Base-by-base conservation (phyloP, 2,329 filamentous ascomycete genomes). In the Microdochium nivale region DNA sequence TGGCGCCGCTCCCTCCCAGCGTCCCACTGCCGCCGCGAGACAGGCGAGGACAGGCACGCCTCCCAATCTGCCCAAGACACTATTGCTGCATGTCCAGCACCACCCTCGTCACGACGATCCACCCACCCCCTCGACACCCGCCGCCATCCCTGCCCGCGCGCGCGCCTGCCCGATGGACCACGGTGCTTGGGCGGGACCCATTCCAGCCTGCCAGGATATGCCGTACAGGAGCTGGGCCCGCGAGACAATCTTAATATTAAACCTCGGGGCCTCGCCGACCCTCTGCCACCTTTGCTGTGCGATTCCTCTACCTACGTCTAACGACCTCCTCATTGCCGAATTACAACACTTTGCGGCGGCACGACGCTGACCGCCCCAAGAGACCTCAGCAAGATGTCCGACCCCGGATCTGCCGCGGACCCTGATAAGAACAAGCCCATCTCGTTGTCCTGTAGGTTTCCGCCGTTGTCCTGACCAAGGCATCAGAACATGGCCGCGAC, bases 401-500 rank as follows among this genome's bases (percentile, higher is more conserved):
- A n/a, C 35, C 35, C 21, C 7, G 27, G 27, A 11, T 30, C 27
- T 30, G 11, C 5, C 27, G 27, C 27, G 27, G 11, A 5, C 27
- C 5, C 27, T 5, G 27, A 30, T 5, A 30, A 30, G 27, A 23
- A 43, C 14, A 5, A 43, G 35, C 35, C 35, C 21, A 14, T 23
- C 5, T 43, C 35, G 35, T n/a, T 43, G 14, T 43, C 35, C 35
- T n/a, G 35, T 43, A 43, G 4, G 35, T 43, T 43, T 23, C 16
- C 5, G 7, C 21, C 35, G 16, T 43, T 53, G 52, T 55, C 51
- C 24, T 30, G 35, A n/a, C n/a, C n/a, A n/a, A n/a, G n/a, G n/a
- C n/a, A n/a, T n/a, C n/a, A n/a, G n/a, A n/a, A n/a, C n/a, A n/a
- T n/a, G n/a, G n/a, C n/a, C n/a, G n/a, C n/a, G n/a, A n/a, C n/a